Base-by-base conservation (phyloP, 208 protist species). In the Wallacemonas sp. region DNA sequence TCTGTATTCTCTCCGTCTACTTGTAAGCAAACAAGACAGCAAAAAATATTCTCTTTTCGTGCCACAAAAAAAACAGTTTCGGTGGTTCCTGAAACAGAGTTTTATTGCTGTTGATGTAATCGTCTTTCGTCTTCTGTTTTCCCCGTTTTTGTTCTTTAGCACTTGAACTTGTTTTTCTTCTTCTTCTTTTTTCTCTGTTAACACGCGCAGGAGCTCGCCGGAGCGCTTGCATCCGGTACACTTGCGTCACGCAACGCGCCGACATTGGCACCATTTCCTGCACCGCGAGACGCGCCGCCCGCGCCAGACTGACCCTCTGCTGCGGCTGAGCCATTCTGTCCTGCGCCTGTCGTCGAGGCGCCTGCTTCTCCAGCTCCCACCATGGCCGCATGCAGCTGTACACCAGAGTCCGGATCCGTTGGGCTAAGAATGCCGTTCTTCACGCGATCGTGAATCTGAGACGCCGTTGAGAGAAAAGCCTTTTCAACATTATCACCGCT, bases 371-470 rank as follows among this genome's bases (percentile, higher is more conserved):
- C 45, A 14, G 65, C 64, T 0, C 79, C 65, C 2, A 89, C 70
- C 24, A 82, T 75, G 0, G 82, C 72, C 14, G 79, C 70, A 55
- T 91, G 81, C 36, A 94, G 79, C 74, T 92, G 85, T 46, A 94
- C 85, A 24, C 88, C 88, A 49, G 80, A 89, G 51, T 91, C 88
- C 22, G 85, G 78, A 44, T 94, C 84, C 0, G 70, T 81, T 14
- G 80, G 70, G 70, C 96, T 96, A 51, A 98, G 88, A 19, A 89
- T 78, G 12, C 95, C 96, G 27, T 83, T 85, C 83, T 96, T 75
- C 54, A 98, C 97, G 69, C 97, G 97, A 39, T 97, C 91, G 70
- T 98, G 94, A 53, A 99, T 98, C 31, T 86, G 77, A 56, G 87
- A 70, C 0, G 97, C 97, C 0, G 96, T 98, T 0, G 79, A 73